Evolutionary conservation across 257 asterid species (phyloP).

Genomic region (Ophiorrhiza pumila): DNA sequence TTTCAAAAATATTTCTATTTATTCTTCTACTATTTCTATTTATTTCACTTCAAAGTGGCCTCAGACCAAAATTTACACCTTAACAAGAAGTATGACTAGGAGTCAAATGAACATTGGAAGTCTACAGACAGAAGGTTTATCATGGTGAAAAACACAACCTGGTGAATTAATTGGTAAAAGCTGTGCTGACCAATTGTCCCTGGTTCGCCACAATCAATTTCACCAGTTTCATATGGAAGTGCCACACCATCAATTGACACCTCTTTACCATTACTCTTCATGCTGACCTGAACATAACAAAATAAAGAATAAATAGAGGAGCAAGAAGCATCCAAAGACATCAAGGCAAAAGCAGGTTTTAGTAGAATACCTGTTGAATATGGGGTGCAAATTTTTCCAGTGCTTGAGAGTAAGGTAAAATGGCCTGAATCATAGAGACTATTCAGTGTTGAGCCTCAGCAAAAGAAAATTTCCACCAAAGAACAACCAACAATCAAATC

Average conservation of each 20-base stretch:
- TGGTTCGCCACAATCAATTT: constrained; percentile 98
- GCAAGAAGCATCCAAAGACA: too few relatives aligned
- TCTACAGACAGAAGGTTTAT: neutral
- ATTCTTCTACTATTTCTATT: neutral
- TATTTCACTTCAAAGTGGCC: neutral
- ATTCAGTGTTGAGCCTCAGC: too few relatives aligned
- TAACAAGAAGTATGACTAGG: neutral
- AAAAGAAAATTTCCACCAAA: too few relatives aligned
- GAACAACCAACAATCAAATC: too few relatives aligned
- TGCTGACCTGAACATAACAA: constrained; percentile 66
- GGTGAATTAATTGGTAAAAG: too few relatives aligned
- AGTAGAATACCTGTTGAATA: too few relatives aligned
- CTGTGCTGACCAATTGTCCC: constrained; percentile 99
- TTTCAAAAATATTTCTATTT: neutral
- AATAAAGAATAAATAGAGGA: constrained; percentile 9
- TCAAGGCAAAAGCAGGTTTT: too few relatives aligned
- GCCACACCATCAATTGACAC: constrained; percentile 91
- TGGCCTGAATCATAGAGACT: too few relatives aligned
- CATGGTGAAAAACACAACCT: constrained; percentile 40
- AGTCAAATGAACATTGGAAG: too few relatives aligned
- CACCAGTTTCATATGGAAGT: constrained; percentile 92
- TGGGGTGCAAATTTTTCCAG: too few relatives aligned
- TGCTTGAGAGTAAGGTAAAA: too few relatives aligned
- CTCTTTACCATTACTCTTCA: constrained; percentile 98
- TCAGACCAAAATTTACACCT: neutral